Conservation (phyloP, 129 eudicot species). For the Daucus carota region DNA sequence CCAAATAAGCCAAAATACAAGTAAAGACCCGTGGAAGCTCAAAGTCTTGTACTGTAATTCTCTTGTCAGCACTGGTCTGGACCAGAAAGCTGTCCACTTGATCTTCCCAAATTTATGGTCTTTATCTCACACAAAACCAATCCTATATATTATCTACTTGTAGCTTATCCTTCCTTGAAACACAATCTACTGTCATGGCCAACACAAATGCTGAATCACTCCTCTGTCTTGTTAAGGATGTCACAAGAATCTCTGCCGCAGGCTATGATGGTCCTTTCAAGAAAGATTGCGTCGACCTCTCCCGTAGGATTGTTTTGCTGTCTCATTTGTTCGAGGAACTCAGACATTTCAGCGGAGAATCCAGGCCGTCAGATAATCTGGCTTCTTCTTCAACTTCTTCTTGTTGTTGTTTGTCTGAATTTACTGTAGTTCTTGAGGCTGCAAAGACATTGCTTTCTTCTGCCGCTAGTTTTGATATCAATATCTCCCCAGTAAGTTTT, state of each 20-base stretch:
- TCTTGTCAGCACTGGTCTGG: constrained; percentile 3
- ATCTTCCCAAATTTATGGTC: constrained; percentile 1
- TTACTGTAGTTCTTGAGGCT: constrained; percentile 44
- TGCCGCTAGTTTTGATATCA: constrained; percentile 53
- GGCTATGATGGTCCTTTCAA: constrained; percentile 40
- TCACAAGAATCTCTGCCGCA: neutral
- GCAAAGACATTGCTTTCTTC: constrained; percentile 44
- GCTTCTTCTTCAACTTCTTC: constrained; percentile 35
- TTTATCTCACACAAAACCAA: neutral
- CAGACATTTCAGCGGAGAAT: constrained; percentile 33
- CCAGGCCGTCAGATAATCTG: constrained; percentile 23
- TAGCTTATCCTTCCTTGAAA: neutral
- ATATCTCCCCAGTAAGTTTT: constrained; percentile 45
- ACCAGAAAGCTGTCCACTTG: constrained; percentile 5
- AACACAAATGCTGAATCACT: neutral
- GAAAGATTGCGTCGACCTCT: constrained; percentile 68
- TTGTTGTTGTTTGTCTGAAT: constrained; percentile 43
- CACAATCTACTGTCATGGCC: constrained; percentile 8
- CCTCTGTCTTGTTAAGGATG: neutral
- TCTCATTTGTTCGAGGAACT: constrained; percentile 75
- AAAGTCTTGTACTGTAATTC: neutral
- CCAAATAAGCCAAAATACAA: neutral
- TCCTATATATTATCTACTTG: neutral
- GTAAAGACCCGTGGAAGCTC: neutral
- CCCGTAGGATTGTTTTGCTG: constrained; percentile 57